Percentiles rank a stretch among this genome's conserved stretches.
Evolutionary conservation across 2,329 filamentous ascomycete species (phyloP).

Genomic region (Aspergillus tubingensis): DNA sequence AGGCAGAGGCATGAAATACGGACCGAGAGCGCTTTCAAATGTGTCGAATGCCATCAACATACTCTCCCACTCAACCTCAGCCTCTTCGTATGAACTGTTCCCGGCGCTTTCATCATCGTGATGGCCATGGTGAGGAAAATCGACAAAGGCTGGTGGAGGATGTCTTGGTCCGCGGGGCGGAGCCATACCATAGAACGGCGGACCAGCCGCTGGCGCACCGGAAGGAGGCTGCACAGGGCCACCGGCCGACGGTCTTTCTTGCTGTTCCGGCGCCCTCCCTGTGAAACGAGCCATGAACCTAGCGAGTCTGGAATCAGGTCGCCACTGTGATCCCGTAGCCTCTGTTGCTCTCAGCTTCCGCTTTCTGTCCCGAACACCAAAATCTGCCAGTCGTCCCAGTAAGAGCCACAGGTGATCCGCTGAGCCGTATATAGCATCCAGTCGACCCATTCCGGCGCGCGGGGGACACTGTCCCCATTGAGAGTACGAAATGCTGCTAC

Average conservation of each 20-base stretch:
- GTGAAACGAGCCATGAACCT: constrained; percentile 39
- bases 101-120: constrained; percentile 59
- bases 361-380: constrained; percentile 72
- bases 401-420: constrained; percentile 85
- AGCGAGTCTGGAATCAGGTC: constrained; percentile 54
- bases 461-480: constrained; percentile 87
- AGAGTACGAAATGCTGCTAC: constrained; percentile 70
- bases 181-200: constrained; percentile 52
- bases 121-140: constrained; percentile 16
- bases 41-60: constrained; percentile 45
- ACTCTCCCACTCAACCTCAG: constrained; percentile 72
- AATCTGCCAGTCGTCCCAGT: constrained; percentile 76
- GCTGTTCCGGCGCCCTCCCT: constrained; percentile 13
- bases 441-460: constrained; percentile 72
- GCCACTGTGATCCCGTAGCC: constrained; percentile 59
- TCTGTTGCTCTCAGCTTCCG: constrained; percentile 73
- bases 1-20: constrained; percentile 74
- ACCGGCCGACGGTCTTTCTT: constrained; percentile 14
- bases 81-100: constrained; percentile 66
- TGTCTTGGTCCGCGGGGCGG: constrained; percentile 43
- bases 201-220: constrained; percentile 15
- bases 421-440: constrained; percentile 81
- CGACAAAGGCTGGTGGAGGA: constrained; percentile 56
- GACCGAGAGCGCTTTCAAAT: constrained; percentile 62
- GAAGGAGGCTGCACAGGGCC: constrained; percentile 11